Evolutionary conservation across 805 yeast genomes (phyloP).

Genomic region (Candida stauntonica): DNA sequence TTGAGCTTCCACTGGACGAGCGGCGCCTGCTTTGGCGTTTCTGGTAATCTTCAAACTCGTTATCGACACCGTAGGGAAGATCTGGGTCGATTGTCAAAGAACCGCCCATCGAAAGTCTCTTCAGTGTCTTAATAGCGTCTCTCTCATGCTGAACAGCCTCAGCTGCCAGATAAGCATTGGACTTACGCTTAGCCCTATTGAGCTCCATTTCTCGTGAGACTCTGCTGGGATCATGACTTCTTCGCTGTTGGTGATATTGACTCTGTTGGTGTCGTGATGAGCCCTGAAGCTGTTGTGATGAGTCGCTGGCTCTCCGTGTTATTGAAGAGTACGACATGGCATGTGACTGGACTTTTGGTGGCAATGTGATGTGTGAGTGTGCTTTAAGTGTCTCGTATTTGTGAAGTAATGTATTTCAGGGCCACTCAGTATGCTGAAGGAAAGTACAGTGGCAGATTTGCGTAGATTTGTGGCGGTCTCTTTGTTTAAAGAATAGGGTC

Average conservation of each 20-base stretch:
- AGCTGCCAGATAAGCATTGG: conserved; percentile 57
- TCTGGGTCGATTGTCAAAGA: conserved; percentile 64
- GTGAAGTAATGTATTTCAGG: no score
- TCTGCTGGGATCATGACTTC: background rate
- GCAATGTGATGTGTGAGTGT: background rate
- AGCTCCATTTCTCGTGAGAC: conserved; percentile 1
- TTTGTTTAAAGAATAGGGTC: no score
- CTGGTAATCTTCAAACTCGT: conserved; percentile 26
- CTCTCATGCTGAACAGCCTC: conserved; percentile 73
- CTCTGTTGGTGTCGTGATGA: background rate
- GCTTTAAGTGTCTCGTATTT: background rate
- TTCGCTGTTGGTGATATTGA: background rate
- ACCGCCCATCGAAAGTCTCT: conserved; percentile 63
- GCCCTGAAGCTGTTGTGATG: background rate
- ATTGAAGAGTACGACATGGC: background rate
- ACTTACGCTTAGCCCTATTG: conserved; percentile 32
- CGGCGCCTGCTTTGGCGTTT: conserved; percentile 19
- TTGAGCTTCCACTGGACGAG: conserved; percentile 15
- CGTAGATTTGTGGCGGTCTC: no score
- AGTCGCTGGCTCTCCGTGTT: conserved; percentile 4
- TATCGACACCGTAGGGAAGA: conserved; percentile 42
- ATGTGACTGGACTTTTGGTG: no score
- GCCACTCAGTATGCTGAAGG: no score
- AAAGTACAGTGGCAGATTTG: no score
- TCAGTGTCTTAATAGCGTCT: conserved; percentile 67